Base-by-base conservation (phyloP, 2,329 filamentous ascomycete genomes). In the Penicillium olsonii region DNA sequence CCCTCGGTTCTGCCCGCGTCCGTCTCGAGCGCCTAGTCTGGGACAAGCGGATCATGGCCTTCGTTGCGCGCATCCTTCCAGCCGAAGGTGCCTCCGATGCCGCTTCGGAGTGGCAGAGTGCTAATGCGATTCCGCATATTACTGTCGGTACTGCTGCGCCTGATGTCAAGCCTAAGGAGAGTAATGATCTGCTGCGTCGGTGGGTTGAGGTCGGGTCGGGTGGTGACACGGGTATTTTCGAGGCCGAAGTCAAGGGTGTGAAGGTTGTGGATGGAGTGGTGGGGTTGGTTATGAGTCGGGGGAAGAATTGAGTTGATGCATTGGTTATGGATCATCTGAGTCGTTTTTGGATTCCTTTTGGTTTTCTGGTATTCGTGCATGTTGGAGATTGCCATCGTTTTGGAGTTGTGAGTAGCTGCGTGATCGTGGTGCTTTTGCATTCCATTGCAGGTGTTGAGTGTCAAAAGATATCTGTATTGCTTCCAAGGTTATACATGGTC, bases 121-220 rank as follows among this genome's bases (percentile, higher is more conserved):
- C 83, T 37, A 99, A 99, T 65, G 72, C 78, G 12, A 79, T 95
- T 26, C 84, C 92, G 10, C 94, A 99, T 68, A 83, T 99, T 52
- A 99, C 94, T 0, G 79, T 97, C 7, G 94, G 94, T 17, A 99
- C 94, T 0, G 83, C 84, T 9, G 81, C 85, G 57, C 71, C 78
- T 39, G 70, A 78, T 7, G 83, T 97, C 63, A 97, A 96, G 75
- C 92, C 94, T 0, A 92, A 88, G 71, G 92, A 99, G 76, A 95
- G 92, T 74, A 99, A 99, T 66, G 85, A 90, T 51, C 61, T 99
- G 64, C 70, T 99, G 50, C 78, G 78, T 55, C 77, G 78, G 52
- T 97, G 92, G 92, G 66, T 94, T 53, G 78, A 86, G 54, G 69
- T 73, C 42, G 84, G 84, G 0, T 64, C 79, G 65, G 69, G 69